These are phyloP conservation scores for Trametes villosa DNA, from an alignment of 768 basidiomycete genomes.

Conservation along the genomic window DNA sequence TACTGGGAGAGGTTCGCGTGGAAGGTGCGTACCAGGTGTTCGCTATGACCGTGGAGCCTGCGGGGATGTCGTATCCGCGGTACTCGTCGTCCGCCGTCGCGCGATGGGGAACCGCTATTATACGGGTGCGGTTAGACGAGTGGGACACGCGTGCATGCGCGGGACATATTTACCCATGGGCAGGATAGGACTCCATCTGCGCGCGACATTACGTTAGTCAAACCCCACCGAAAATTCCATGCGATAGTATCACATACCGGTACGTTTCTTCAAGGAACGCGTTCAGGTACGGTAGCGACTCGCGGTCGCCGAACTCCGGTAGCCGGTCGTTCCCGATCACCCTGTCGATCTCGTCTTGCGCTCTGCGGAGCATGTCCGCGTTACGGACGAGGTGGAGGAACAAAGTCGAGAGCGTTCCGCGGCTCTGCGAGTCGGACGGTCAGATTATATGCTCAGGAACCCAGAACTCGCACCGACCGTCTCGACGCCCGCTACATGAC, in stretches of 20 bases:
- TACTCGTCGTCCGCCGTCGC: conserved; percentile 31
- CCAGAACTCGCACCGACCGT: neutral
- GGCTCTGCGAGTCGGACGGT: conserved; percentile 39
- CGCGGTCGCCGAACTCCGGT: conserved; percentile 43
- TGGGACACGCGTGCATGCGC: neutral
- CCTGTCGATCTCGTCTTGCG: conserved; percentile 46
- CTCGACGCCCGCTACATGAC: neutral
- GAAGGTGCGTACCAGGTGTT: conserved; percentile 24
- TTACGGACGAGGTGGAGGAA: conserved; percentile 44
- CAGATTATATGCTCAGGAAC: too few species aligned
- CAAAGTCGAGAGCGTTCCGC: conserved; percentile 41
- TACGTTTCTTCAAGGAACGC: conserved; percentile 42
- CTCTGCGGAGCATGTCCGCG: conserved; percentile 41
- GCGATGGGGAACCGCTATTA: conserved; percentile 29
- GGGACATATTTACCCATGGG: conserved; percentile 13
- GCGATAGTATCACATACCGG: neutral
- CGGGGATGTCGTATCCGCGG: conserved; percentile 33
- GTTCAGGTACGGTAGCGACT: conserved; percentile 44
- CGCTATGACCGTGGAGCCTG: conserved; percentile 29
- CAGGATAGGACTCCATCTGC: conserved; percentile 12
- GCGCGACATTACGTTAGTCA: neutral
- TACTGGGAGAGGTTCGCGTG: neutral
- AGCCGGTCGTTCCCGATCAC: conserved; percentile 44
- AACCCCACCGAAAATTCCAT: too few species aligned
- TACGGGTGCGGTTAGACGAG: neutral